Conservation (phyloP, 805 yeast genomes). For the Saccharomycopsis sp. region DNA sequence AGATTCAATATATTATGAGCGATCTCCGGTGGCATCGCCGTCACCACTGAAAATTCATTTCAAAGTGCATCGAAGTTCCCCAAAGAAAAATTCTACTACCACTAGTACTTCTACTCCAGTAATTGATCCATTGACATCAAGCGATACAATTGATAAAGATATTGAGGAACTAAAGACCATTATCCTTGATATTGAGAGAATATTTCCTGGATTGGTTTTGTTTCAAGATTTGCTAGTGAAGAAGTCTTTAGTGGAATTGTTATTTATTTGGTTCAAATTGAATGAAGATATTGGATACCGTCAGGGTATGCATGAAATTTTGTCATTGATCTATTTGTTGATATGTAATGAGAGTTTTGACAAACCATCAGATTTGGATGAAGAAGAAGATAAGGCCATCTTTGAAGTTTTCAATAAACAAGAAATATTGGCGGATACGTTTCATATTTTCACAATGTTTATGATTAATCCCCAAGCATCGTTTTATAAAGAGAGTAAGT, state of each 20-base stretch:
- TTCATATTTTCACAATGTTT: constrained; percentile 39
- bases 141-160: not conserved
- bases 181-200: constrained; percentile 21
- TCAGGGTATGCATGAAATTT: constrained; percentile 48
- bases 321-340: constrained; percentile 40
- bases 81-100: not conserved
- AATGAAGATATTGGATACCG: constrained; percentile 28
- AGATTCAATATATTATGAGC: constrained; percentile 10
- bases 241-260: constrained; percentile 14
- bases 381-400: constrained; percentile 24
- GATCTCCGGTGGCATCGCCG: too few species aligned
- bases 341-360: constrained; percentile 31
- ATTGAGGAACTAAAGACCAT: constrained; percentile 18
- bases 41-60: not conserved
- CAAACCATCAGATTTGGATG: constrained; percentile 5
- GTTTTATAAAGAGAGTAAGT: constrained; percentile 36
- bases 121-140: constrained; percentile 1
- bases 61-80: not conserved
- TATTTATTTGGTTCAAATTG: constrained; percentile 21
- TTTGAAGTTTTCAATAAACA: constrained; percentile 31
- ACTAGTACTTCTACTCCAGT: not conserved
- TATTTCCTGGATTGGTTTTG: constrained; percentile 18
- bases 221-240: constrained; percentile 12
- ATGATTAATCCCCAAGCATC: constrained; percentile 36
- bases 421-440: constrained; percentile 36